Evolutionary conservation across 2,329 filamentous ascomycete species (phyloP), one percentile per base, ranked within the genome.

Genomic region (Penicillium hordei): DNA sequence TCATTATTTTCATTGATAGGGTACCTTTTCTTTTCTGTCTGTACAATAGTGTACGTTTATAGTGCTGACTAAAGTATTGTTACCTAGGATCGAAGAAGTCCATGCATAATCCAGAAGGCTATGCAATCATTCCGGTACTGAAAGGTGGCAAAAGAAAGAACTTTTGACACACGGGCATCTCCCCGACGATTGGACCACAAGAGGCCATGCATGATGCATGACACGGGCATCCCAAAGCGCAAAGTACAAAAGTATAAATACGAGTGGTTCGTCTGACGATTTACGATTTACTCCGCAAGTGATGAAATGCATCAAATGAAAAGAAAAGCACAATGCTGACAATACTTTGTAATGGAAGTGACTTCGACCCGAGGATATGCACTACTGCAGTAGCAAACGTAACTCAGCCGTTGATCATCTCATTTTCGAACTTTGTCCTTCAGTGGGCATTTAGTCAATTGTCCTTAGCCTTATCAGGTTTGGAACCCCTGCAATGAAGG

Each of bases 151-250:
- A 45, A 31, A 12, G 48, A 31, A 29, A 17, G 44, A 33, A 39
- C 34, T 5, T 36, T 29, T 21, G 42, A 48, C 36, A 25, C 19
- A 48, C 52, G 43, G 44, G 25, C 10, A 19, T 54, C 34, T 49
- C 10, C 13, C 33, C 23, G 42, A 10, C 40, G 25, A 38, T 48
- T 48, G 45, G 45, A 36, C 15, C 3, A 25, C 19, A n/a, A 34
- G 25, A 45, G 43, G 13, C 4, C 17, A 40, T 54, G 43, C 52
- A 49, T 40, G 12, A 54, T 48, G 43, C 50, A 52, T 52, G 21
- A 45, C 50, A 52, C 29, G 27, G 25, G 50, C 10, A 53, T 36
- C 44, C 33, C 23, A 38, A 39, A 53, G 31, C 40, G 21, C 29
- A 46, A 21, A 46, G 17, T 27, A 34, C 29, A 38, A n/a, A 36